Percentiles rank a stretch among this genome's conserved stretches.
phyloP scores from a whole-genome alignment of 495 filamentous ascomycete species.

The Penicillium fimorum region DNA sequence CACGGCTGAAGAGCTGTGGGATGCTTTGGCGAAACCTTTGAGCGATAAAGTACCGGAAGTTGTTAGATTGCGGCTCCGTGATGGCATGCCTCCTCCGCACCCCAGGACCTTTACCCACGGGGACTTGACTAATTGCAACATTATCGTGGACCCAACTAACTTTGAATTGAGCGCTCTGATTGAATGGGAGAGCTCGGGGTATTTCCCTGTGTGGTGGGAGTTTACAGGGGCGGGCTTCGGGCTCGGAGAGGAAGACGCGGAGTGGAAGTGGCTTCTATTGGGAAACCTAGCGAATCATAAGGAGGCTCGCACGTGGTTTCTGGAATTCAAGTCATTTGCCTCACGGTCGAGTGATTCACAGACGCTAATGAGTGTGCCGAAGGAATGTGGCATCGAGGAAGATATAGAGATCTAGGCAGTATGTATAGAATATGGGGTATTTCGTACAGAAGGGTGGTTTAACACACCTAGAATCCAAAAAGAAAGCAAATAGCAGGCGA shows the following conservation, averaged over 20 bases:
- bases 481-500: background rate
- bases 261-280: slow-evolving; percentile 23
- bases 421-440: background rate
- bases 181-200: slow-evolving; percentile 37
- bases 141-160: slow-evolving; percentile 26
- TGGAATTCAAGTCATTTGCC: background rate
- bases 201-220: slow-evolving; percentile 37
- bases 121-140: slow-evolving; percentile 30
- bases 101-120: slow-evolving; percentile 35
- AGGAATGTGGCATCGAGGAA: background rate
- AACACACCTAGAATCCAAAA: background rate
- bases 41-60: slow-evolving; percentile 19
- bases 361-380: background rate
- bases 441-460: background rate
- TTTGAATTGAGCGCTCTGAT: slow-evolving; percentile 27
- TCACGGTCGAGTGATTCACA: background rate
- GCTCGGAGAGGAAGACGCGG: slow-evolving; percentile 14
- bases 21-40: slow-evolving; percentile 15
- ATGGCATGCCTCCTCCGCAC: slow-evolving; percentile 20
- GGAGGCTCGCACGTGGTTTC: background rate
- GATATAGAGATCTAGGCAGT: background rate
- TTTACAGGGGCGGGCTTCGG: slow-evolving; percentile 18
- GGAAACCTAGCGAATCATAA: slow-evolving; percentile 27
- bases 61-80: slow-evolving; percentile 18
- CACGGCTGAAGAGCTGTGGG: slow-evolving; percentile 28